These are phyloP conservation scores for Cryphonectria radicalis DNA, from an alignment of 2,329 filamentous ascomycete genomes.

Conservation along the genomic window DNA sequence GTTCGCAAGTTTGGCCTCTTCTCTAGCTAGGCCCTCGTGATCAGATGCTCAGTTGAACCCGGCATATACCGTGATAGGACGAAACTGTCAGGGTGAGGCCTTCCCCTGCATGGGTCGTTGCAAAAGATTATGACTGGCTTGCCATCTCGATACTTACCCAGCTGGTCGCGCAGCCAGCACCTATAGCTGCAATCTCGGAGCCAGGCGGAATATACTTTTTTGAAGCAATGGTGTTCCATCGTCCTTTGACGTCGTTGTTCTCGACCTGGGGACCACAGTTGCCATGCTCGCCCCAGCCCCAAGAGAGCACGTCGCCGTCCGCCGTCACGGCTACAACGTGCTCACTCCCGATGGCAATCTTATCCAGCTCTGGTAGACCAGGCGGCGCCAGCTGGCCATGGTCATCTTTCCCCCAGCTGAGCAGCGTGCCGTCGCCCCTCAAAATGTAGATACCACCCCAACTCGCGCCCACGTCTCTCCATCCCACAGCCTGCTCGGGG, in stretches of 20 bases:
- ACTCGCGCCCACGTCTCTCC: slow-evolving; percentile 73
- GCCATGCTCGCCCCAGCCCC: slow-evolving; percentile 98
- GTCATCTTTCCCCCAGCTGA: slow-evolving; percentile 83
- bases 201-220: slow-evolving; percentile 56
- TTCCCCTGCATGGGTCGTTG: background rate
- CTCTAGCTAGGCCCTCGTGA: slow-evolving; percentile 24
- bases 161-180: slow-evolving; percentile 89
- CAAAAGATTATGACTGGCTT: slow-evolving; percentile 26
- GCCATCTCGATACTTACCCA: slow-evolving; percentile 64
- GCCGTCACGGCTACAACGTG: slow-evolving; percentile 77
- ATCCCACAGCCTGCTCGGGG: slow-evolving; percentile 57
- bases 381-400: slow-evolving; percentile 77
- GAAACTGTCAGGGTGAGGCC: background rate
- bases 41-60: background rate
- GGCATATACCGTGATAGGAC: background rate
- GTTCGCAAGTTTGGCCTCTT: slow-evolving; percentile 52
- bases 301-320: slow-evolving; percentile 72
- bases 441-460: slow-evolving; percentile 85
- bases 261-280: slow-evolving; percentile 80
- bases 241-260: slow-evolving; percentile 69
- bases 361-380: slow-evolving; percentile 59
- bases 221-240: slow-evolving; percentile 69
- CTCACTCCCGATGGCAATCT: slow-evolving; percentile 85
- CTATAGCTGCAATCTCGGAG: slow-evolving; percentile 63
- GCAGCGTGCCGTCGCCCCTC: slow-evolving; percentile 60